Base-by-base conservation (phyloP, 805 yeast species). In the Candida pseudoglaebosa region DNA sequence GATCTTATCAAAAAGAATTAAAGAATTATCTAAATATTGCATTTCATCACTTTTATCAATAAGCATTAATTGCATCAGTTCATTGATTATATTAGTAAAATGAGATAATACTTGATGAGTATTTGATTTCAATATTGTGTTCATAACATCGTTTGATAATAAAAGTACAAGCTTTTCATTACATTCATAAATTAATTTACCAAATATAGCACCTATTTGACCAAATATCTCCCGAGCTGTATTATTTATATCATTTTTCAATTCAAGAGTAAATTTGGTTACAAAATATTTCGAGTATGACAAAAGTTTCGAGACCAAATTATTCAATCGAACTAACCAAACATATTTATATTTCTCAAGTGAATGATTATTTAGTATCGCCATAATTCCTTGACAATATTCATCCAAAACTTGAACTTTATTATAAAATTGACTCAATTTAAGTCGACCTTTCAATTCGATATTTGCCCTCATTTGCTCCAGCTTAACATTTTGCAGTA, bases 391-490 rank as follows among this genome's bases (percentile, higher is more conserved):
- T 28, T 32, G 28, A 29, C 45, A 50, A 43, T 41, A 49, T 28
- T 50, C 55, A 28, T 54, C 50, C 16, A 51, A 45, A 21, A 36
- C 38, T 16, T 54, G 49, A 24, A 56, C 32, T 38, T 40, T 38
- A 13, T 8, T 17, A 4, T 24, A 9, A 5, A 36, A 17, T 8
- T 16, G 17, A 2, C 20, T 32, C 14, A 12, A 37, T 13, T 17
- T 24, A 4, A 24, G 19, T 5, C 14, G 9, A n/a, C 17, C 21
- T 5, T 17, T 20, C n/a, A 44, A 36, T 20, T 14, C 29, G 24
- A 14, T 20, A 12, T 24, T 34, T 12, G 29, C n/a, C 29, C 15
- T n/a, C 29, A 13, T 5, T 10, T 26, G 29, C 29, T 26, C 29
- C 15, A 6, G 6, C 13, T 13, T 26, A 9, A 15, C 29, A 13